A percentile compares a stretch with the other conserved stretches of the same genome.
Conservation (phyloP, 768 basidiomycete genomes). For the Leucocoprinus sp. region DNA sequence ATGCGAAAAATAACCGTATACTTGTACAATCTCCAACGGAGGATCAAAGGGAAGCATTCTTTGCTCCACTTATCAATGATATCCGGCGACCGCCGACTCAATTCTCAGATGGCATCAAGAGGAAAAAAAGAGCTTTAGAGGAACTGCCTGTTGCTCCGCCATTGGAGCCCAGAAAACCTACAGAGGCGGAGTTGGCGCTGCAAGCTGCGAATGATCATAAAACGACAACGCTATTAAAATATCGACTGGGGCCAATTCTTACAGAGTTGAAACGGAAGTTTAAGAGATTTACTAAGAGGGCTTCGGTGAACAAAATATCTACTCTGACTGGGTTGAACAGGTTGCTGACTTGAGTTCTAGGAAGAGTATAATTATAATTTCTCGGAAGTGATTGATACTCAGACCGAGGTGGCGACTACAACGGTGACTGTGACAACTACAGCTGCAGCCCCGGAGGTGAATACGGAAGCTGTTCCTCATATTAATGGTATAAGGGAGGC, state of each 20-base stretch:
- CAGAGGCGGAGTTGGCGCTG: constrained; percentile 69
- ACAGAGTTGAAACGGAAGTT: constrained; percentile 88
- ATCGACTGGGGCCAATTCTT: constrained; percentile 84
- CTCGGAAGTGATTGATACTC: constrained; percentile 12
- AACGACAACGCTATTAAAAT: constrained; percentile 74
- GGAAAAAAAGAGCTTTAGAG: constrained; percentile 79
- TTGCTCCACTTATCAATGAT: constrained; percentile 61
- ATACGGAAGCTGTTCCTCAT: constrained; percentile 25
- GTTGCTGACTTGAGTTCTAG: constrained; percentile 26
- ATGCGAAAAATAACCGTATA: constrained; percentile 67
- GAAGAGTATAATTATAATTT: constrained; percentile 65
- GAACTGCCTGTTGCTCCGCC: constrained; percentile 85
- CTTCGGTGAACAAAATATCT: constrained; percentile 43
- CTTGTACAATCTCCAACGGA: constrained; percentile 42
- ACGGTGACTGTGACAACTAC: constrained; percentile 19
- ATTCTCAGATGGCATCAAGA: constrained; percentile 83
- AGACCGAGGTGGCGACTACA: constrained; percentile 14
- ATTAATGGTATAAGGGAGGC: constrained; percentile 38
- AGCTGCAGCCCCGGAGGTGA: constrained; percentile 16
- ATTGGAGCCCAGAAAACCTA: constrained; percentile 74
- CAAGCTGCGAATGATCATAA: constrained; percentile 80
- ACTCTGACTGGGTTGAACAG: not conserved
- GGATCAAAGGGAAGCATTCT: constrained; percentile 65
- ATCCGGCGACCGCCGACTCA: constrained; percentile 70
- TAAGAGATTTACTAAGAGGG: constrained; percentile 79